Base-by-base conservation (phyloP, 176 grass and related monocot genomes). In the Pharus latifolius region DNA sequence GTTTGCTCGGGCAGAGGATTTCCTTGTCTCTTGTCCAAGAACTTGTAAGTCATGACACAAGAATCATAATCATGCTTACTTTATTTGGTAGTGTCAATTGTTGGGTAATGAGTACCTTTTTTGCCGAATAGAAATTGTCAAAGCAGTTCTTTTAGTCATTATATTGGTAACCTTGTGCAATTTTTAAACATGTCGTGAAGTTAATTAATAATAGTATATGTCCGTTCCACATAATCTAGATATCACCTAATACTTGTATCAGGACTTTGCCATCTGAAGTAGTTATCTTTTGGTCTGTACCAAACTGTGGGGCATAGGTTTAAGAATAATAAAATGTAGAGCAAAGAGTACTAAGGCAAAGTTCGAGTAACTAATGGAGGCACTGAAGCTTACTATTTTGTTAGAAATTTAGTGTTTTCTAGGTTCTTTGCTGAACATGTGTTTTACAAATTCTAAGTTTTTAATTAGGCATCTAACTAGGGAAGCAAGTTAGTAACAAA, bases 1-100 rank as follows among this genome's bases (percentile, higher is more conserved):
- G 95, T 78, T 85, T 99, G 78, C 70, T 99, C 38, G 95, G 95
- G 34, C 90, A 94, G 60, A 94, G 79, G 80, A 91, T 99, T 53
- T 87, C 89, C 43, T 48, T 91, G 56, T 75, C 95, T 78, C 81
- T 93, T 73, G 90, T 99, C 62, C 95, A 99, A 81, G 95, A 99
- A 78, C 82, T 99, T 47, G 95, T 99, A 88, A 99, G 95, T 91
- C 77, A 73, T 63, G 17, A 38, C 31, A 29, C 14, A 24, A 56
- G n/a, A 48, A 43, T 56, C 31, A 61, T 8, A 33, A 33, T 72
- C 61, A 23, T 11, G 22, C 42, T 55, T 44, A 43, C 23, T 66
- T 78, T 32, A 22, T 5, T 26, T 0, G 4, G 14, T 14, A 46
- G 33, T 49, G 45, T 71, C 43, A 62, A 15, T 38, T n/a, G 17